Evolutionary conservation across 257 asterid genomes (phyloP), one percentile per base, ranked within the genome.

Genomic region (Leonotis leonurus): DNA sequence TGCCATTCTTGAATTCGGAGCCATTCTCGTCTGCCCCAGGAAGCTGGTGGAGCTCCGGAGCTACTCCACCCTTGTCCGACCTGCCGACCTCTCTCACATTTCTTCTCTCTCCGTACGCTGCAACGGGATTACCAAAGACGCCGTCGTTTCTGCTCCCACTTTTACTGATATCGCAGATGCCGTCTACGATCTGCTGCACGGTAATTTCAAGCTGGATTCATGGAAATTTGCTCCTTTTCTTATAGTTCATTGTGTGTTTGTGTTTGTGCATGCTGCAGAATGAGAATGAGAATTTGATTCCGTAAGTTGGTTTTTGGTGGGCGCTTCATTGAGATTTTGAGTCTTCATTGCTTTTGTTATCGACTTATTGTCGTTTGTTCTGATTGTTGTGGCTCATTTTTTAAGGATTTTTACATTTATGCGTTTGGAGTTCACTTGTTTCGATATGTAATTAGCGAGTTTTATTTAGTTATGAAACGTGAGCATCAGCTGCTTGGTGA

Each of bases 21-120:
- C 89, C 51, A 87, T 93, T 58, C 71, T 89, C 53, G 99, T 93
- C 9, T 93, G 99, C 64, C 97, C 99, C 0, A 89, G 79, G 80
- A 93, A 85, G 85, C 87, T 93, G 25, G 81, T 77, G 70, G 99
- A 89, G 86, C 96, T 78, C 52, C 78, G 77, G 21, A 76, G 60
- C 39, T 93, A 80, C 85, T 87, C 97, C n/a, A 77, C 95, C 45
- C 72, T 93, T 26, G 82, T 89, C 50, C 73, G 86, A 20, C 99
- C 99, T 33, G 54, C 82, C 9, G 87, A 89, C 70, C 81, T 84
- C 11, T 65, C 89, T 35, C 95, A 52, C 46, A 87, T 89, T 26
- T 64, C 92, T 2, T 49, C 81, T 10, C 95, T 83, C 25, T 85
- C 97, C 9, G 97, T 73, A 12, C 91, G 99, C 30, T 79, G 93